These are phyloP conservation scores for Fusarium sp. DNA, from an alignment of 2,329 filamentous ascomycete genomes.

Conservation along the genomic window DNA sequence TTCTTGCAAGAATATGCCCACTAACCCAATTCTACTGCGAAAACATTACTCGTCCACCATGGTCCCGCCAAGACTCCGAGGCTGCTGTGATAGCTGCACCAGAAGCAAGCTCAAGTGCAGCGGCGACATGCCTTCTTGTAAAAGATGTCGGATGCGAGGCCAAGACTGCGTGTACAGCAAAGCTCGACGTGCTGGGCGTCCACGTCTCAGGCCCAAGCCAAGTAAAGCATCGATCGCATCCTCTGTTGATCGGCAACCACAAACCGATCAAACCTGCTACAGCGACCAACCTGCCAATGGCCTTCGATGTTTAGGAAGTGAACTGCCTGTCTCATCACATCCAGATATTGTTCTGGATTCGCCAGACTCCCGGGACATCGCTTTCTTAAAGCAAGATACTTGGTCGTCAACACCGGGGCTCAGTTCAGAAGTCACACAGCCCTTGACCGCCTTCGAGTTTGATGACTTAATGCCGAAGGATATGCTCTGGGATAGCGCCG, in stretches of 20 bases:
- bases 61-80: neutral
- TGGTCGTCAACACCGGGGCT: neutral
- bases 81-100: neutral
- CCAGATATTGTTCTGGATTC: neutral
- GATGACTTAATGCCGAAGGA: neutral
- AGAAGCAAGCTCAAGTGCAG: neutral
- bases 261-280: rapidly evolving
- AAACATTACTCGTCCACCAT: rapidly evolving
- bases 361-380: rapidly evolving
- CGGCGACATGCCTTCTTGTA: neutral
- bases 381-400: neutral
- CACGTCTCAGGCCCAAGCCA: neutral
- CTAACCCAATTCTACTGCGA: neutral
- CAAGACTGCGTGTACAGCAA: neutral
- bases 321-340: rapidly evolving
- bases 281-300: too few relatives aligned
- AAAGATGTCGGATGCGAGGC: neutral
- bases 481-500: rapidly evolving
- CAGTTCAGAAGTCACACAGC: neutral
- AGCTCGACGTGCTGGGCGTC: neutral
- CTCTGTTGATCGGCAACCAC: rapidly evolving
- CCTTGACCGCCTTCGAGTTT: rapidly evolving
- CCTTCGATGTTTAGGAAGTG: rapidly evolving
- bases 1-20: rapidly evolving
- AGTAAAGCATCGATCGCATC: neutral